Conservation (phyloP, 441 rosid genomes). For the Brassica balearica region DNA sequence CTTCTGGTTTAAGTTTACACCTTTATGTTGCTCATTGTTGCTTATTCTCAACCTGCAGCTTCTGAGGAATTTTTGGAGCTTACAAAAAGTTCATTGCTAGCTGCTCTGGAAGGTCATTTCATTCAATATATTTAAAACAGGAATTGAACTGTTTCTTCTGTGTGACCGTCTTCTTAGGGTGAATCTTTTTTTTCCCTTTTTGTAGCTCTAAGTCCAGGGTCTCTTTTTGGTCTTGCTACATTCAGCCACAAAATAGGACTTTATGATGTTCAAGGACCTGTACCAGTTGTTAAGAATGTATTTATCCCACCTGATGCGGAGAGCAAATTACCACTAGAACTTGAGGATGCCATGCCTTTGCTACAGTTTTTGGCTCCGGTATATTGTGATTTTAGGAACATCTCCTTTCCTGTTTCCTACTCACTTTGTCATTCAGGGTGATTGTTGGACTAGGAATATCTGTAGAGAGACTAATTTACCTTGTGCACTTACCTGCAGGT, state of each 20-base stretch:
- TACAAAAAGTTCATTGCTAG: slow-evolving; percentile 87
- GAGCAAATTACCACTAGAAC: slow-evolving; percentile 70
- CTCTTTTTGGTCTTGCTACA: slow-evolving; percentile 91
- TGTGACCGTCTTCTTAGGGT: slow-evolving; percentile 12
- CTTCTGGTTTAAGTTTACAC: slow-evolving; percentile 14
- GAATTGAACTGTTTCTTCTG: not conserved
- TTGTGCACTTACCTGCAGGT: slow-evolving; percentile 55
- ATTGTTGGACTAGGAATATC: slow-evolving; percentile 29
- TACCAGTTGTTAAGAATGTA: slow-evolving; percentile 86
- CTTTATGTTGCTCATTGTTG: slow-evolving; percentile 1
- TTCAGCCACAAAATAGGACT: slow-evolving; percentile 94
- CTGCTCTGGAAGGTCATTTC: slow-evolving; percentile 83
- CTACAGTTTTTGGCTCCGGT: slow-evolving; percentile 93
- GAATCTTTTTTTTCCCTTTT: slow-evolving; percentile 17
- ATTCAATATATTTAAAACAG: slow-evolving; percentile 25
- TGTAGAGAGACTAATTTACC: not conserved
- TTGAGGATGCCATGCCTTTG: slow-evolving; percentile 95
- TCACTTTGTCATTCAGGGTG: slow-evolving; percentile 28
- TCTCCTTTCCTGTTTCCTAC: slow-evolving; percentile 21
- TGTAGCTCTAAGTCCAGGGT: slow-evolving; percentile 86
- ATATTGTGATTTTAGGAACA: slow-evolving; percentile 39
- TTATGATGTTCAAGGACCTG: slow-evolving; percentile 96
- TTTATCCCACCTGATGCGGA: slow-evolving; percentile 82
- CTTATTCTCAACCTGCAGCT: slow-evolving; percentile 42
- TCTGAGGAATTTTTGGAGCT: slow-evolving; percentile 98